These are phyloP conservation scores for Hanseniaspora sp. DNA, from an alignment of 1,139 yeast species.

Conservation along the genomic window DNA sequence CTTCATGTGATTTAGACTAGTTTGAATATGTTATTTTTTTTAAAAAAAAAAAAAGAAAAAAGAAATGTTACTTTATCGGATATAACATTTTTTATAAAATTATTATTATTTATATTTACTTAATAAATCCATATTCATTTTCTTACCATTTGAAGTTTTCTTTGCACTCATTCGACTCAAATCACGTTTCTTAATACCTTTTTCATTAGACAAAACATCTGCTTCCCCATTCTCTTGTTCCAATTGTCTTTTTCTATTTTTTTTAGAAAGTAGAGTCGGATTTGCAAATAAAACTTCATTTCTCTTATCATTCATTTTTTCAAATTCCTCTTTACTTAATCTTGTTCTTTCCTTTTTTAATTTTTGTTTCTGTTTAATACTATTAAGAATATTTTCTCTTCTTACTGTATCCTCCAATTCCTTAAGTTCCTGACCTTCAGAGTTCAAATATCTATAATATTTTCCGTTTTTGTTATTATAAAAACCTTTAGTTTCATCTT, in stretches of 20 bases:
- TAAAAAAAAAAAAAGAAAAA: slow-evolving; percentile 1
- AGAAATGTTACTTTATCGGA: background rate
- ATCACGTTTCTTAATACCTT: slow-evolving; percentile 7
- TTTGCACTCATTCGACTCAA: slow-evolving; percentile 21
- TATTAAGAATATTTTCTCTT: slow-evolving; percentile 22
- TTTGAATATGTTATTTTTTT: background rate
- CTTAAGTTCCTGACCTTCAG: slow-evolving; percentile 27
- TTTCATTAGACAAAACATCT: background rate
- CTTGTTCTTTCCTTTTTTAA: slow-evolving; percentile 19
- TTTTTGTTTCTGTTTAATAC: slow-evolving; percentile 22
- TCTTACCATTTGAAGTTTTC: slow-evolving; percentile 20
- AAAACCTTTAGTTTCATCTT: slow-evolving; percentile 25
- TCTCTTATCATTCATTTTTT: slow-evolving; percentile 19
- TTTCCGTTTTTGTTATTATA: slow-evolving; percentile 28
- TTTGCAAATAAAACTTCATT: slow-evolving; percentile 29
- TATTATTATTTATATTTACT: slow-evolving; percentile 24
- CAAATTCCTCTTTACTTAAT: slow-evolving; percentile 18
- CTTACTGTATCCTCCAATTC: slow-evolving; percentile 20
- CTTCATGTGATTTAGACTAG: background rate
- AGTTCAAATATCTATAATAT: slow-evolving; percentile 29
- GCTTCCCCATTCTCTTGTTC: background rate
- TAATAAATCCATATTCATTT: slow-evolving; percentile 20
- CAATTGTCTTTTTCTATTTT: slow-evolving; percentile 18
- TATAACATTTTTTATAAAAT: background rate
- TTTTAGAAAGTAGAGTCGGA: slow-evolving; percentile 27